Percentiles rank a stretch among this genome's conserved stretches.
These are phyloP conservation scores for Claviceps maximensis DNA, from an alignment of 2,329 filamentous ascomycete species.

Conservation along the genomic window DNA sequence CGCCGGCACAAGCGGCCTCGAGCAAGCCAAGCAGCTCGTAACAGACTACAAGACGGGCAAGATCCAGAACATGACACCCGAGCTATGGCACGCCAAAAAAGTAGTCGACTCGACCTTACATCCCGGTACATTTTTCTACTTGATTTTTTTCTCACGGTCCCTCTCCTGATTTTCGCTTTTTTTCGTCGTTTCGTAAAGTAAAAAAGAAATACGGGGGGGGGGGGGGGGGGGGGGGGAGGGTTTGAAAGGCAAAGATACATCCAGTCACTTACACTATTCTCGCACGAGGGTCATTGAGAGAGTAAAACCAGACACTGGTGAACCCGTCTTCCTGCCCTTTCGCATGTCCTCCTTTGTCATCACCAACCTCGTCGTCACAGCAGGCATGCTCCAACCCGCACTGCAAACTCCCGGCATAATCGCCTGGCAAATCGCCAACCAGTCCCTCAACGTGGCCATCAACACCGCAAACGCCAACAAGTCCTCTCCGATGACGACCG, in stretches of 20 bases:
- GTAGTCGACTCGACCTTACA: constrained; percentile 93
- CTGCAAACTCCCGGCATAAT: constrained; percentile 72
- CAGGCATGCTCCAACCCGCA: constrained; percentile 89
- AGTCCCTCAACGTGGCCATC: constrained; percentile 95
- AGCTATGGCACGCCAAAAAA: constrained; percentile 94
- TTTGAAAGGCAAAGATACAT: no score
- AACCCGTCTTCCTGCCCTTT: constrained; percentile 86
- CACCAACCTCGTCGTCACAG: constrained; percentile 88
- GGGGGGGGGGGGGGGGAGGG: no score
- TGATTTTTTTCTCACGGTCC: background rate
- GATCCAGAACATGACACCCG: constrained; percentile 67
- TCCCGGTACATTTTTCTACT: constrained; percentile 47
- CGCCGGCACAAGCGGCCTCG: constrained; percentile 63
- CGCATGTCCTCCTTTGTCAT: constrained; percentile 95
- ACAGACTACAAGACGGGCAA: constrained; percentile 78
- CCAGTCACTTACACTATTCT: background rate
- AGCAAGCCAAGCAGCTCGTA: constrained; percentile 72
- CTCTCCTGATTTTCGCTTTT: no score
- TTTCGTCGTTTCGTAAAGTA: background rate
- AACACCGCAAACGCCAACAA: constrained; percentile 98
- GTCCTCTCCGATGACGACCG: constrained; percentile 71
- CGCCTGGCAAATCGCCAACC: constrained; percentile 90
- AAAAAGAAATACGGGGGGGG: no score
- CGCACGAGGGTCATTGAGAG: background rate
- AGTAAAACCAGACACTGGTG: constrained; percentile 82